Conservation (phyloP, 805 yeast species). For the Candida palmyrensis region DNA sequence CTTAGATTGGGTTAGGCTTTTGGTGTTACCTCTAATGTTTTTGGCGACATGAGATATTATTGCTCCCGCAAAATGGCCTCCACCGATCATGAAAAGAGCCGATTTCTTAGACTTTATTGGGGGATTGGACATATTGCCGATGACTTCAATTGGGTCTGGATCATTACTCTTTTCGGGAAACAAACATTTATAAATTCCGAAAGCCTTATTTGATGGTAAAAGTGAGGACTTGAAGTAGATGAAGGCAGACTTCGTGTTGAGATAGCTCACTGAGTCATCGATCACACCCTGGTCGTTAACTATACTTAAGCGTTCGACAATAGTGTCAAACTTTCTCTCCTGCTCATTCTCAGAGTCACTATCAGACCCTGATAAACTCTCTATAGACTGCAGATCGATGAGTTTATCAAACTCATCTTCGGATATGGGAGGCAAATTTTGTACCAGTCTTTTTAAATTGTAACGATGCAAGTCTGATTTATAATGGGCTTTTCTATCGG, state of each 20-base stretch:
- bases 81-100: conserved; percentile 90
- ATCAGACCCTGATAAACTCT: conserved; percentile 56
- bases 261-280: conserved; percentile 40
- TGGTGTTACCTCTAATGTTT: conserved; percentile 51
- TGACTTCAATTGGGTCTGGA: conserved; percentile 42
- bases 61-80: conserved; percentile 98
- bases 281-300: conserved; percentile 14
- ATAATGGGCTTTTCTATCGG: conserved; percentile 38
- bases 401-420: conserved; percentile 57
- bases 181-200: conserved; percentile 65
- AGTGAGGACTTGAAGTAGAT: conserved; percentile 50
- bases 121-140: conserved; percentile 33
- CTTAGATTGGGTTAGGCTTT: conserved; percentile 36
- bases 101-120: conserved; percentile 39
- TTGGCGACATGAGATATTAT: conserved; percentile 69
- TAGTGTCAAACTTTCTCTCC: conserved; percentile 15
- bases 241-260: conserved; percentile 69
- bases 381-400: conserved; percentile 44
- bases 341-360: conserved; percentile 24
- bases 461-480: conserved; percentile 55
- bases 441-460: conserved; percentile 51
- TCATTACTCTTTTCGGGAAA: conserved; percentile 40
- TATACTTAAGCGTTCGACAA: conserved; percentile 18
- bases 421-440: conserved; percentile 40
- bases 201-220: conserved; percentile 42